Evolutionary conservation across 805 yeast species (phyloP), one percentile per base, ranked within the genome.

Genomic region (Myxozyma neotropica): DNA sequence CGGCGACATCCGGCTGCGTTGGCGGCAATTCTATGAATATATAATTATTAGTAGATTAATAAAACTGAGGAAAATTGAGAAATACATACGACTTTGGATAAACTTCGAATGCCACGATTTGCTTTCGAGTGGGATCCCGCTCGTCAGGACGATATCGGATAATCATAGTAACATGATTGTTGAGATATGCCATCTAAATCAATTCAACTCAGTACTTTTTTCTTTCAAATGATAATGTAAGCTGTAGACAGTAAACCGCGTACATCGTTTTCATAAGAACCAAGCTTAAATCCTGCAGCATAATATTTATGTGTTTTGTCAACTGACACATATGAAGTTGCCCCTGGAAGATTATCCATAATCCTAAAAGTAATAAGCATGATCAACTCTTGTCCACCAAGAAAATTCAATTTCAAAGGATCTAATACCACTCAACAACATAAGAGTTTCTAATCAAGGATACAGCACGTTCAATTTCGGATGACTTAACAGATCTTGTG

Each of bases 201-300:
- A n/a, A n/a, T n/a, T n/a, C n/a, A n/a, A n/a, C 10, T 7, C 3
- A 17, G 19, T n/a, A 21, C 21, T 46, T 39, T 43, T 24, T 13
- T 17, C 26, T 8, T 15, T 17, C 27, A 17, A n/a, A 2, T 10
- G 26, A 39, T 29, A 29, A 29, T 6, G 10, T 10, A 29, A 10
- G 19, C 19, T 24, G 15, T 80, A n/a, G 17, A 8, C 5, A 17
- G 19, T 8, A 17, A 23, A 7, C 29, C 29, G 43, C 56, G 5
- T 40, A 59, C 64, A 42, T 78, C 85, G 59, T 82, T 75, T 64
- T 80, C 81, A 21, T 81, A 82, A 66, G 81, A 86, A 0, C 97
- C 97, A 35, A 90, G 72, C 1, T 95, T 92, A 74, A 91, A 90
- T 1, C 96, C 97, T 2, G 94, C 83, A 4, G 90, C 87, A 67